Base-by-base conservation (phyloP, 768 basidiomycete genomes). In the Russula emetica region DNA sequence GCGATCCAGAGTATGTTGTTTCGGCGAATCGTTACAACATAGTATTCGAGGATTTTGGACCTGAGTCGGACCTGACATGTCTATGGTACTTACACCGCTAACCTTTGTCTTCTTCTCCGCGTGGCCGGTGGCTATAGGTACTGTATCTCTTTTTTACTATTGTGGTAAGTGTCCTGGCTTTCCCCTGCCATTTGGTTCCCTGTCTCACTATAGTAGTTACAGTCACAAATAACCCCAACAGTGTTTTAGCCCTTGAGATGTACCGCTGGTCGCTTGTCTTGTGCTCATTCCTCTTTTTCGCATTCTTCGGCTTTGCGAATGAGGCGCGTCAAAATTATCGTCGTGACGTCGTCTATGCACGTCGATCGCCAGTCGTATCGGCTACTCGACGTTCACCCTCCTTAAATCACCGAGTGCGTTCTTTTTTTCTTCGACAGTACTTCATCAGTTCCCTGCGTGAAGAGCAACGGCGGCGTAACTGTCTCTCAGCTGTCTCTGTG, bases 21-120 rank as follows among this genome's bases (percentile, higher is more conserved):
- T 53, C 32, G 1, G 30, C 0, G 10, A 30, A 34, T 53, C 30
- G 30, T 10, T 53, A 53, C 18, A n/a, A 32, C 5, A 28, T 53
- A n/a, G n/a, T 55, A 28, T n/a, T 53, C 5, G 81, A 83, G 63
- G 73, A 78, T n/a, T 61, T 78, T 14, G 84, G 84, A 0, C 84
- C 83, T 60, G 66, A 66, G 7, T 73, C n/a, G n/a, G n/a, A n/a
- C n/a, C n/a, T 60, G 66, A 67, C 9, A 72, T 80, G 0, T 60
- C 74, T 0, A 70, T 74, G 1, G 79, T 78, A 64, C 71, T 60
- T 7, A 76, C 79, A 0, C 50, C 69, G 61, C 26, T 53, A 1
- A 59, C 64, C 3, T 63, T 67, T 28, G 77, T 75, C 6, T 50
- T 84, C 11, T 18, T 80, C 2, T 60, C 55, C n/a, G 44, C 66